Evolutionary conservation across 306 rosid species (phyloP), one percentile per base, ranked within the genome.

Genomic region (Corylus americana): DNA sequence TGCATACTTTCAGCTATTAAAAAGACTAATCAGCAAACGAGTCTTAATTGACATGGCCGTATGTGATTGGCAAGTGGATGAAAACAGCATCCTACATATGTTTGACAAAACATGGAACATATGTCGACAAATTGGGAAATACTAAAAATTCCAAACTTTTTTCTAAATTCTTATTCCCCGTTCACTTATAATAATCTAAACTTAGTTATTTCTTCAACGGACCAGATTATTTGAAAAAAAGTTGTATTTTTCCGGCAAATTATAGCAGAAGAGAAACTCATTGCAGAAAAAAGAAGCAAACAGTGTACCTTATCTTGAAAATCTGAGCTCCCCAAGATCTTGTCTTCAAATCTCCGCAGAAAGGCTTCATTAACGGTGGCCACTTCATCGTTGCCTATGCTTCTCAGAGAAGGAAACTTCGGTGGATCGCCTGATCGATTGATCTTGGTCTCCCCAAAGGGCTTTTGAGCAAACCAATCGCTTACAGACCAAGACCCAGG

Each of bases 371-470:
- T 93, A 1, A 90, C 87, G 7, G 10, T 17, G 47, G 93, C 98
- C 53, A 59, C 48, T 51, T 89, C 92, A 42, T 85, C 88, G 18
- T 84, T 88, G 1, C 99, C 94, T 75, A 95, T 69, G 79, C 94
- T 91, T 86, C 75, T 87, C 47, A 93, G 76, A 0, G 89, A 87
- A 58, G 94, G 94, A 44, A 93, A 95, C 2, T 1, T 9, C 1
- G 39, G 47, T 10, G 13, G 53, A 49, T 49, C 14, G 53, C 53
- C 31, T 4, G 18, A 1, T 55, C 31, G 55, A 78, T 90, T 49
- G 77, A 89, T 84, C 69, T 77, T 18, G 0, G 86, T 71, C 71
- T 79, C 93, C 3, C 94, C 97, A n/a, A 88, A 91, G 0, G 87
- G 50, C n/a, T 77, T 50, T 0, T 57, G 72, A 27, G 68, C 57